Base-by-base conservation (phyloP, 306 rosid genomes). In the Quercus engelmannii region DNA sequence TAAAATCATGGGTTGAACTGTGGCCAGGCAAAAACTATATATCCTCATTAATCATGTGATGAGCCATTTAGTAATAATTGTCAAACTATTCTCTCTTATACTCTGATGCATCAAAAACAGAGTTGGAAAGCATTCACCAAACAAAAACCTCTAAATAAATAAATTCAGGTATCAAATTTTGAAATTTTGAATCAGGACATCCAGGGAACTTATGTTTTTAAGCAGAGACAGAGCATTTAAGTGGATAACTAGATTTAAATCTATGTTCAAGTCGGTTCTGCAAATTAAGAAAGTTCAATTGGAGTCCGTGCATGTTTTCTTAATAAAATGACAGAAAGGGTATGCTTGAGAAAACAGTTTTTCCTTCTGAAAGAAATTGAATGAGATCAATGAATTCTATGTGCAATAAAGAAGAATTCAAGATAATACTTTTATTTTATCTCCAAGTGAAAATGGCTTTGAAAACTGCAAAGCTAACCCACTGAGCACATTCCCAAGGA, bases 401-500 rank as follows among this genome's bases (percentile, higher is more conserved):
- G 51, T 65, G 4, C 2, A 25, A 30, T n/a, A 43, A 69, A 41
- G 46, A 49, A 54, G 74, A 23, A 46, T 54, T 15, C 11, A 30
- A 52, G 25, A 28, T 25, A 63, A 65, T 30, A 91, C 98, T 89
- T 90, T 95, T 81, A 95, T 95, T 14, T 98, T 95, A 84, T 95
- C 99, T 86, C 97, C 99, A 23, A 93, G 82, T 58, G 99, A 91
- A 80, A 95, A 95, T 55, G 98, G 99, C 90, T 83, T 89, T 2
- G 96, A 89, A 81, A 95, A 95, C 70, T 95, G 99, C 94, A 95
- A 86, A 23, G 91, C 84, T 68, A 92, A 83, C 79, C 99, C 98
- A 72, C 97, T 95, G 62, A 91, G 84, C 67, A 95, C 89, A 76
- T 95, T 95, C 54, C 98, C 98, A 77, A 95, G 98, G 61, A 95